Percentiles rank a stretch among this genome's conserved stretches.
Conservation (phyloP, 305 asterid species). For the Euphrasia arctica region DNA sequence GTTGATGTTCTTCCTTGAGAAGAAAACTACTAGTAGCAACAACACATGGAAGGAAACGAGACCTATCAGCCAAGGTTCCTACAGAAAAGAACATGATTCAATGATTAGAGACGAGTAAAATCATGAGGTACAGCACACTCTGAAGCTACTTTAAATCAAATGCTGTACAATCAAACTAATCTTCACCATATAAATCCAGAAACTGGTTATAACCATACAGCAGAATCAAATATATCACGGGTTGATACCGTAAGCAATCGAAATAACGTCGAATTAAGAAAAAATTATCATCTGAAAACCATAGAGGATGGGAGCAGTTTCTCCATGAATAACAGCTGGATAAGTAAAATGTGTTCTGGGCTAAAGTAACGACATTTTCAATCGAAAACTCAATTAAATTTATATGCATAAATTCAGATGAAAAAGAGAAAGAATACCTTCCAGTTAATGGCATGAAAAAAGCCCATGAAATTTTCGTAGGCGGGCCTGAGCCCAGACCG, state of each 20-base stretch:
- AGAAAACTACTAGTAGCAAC: slow-evolving; percentile 49
- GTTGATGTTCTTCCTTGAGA: slow-evolving; percentile 70
- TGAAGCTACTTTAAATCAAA: too few species aligned
- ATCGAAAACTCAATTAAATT: too few species aligned
- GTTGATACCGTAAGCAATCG: too few species aligned
- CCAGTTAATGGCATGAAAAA: slow-evolving; percentile 93
- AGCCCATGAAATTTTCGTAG: slow-evolving; percentile 74
- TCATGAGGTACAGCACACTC: background rate
- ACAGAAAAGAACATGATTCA: slow-evolving; percentile 29
- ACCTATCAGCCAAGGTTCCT: slow-evolving; percentile 90
- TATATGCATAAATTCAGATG: too few species aligned
- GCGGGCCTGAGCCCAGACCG: slow-evolving; percentile 86
- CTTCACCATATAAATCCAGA: background rate
- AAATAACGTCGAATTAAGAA: too few species aligned
- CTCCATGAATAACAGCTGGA: too few species aligned
- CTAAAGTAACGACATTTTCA: too few species aligned
- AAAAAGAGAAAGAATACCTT: slow-evolving; percentile 60
- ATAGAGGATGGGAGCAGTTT: too few species aligned
- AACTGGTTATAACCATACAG: background rate
- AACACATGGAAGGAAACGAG: slow-evolving; percentile 70
- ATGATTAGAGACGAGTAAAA: slow-evolving; percentile 19
- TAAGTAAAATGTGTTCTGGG: too few species aligned
- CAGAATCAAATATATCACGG: too few species aligned
- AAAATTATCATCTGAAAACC: too few species aligned
- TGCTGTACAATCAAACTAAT: too few species aligned